Conservation (phyloP, 2,329 filamentous ascomycete genomes). For the Fusarium praegraminearum region DNA sequence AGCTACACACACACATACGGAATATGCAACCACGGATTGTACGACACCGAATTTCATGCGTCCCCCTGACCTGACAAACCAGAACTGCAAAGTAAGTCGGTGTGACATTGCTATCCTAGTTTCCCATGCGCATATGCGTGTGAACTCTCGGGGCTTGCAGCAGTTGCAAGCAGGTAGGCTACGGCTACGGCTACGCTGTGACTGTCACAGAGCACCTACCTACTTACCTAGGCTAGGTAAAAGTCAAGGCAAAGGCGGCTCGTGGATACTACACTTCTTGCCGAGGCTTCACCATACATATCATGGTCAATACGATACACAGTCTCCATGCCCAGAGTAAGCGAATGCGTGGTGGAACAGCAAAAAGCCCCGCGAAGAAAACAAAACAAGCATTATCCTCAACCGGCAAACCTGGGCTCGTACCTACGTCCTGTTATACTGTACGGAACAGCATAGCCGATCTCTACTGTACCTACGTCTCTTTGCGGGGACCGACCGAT, state of each 20-base stretch:
- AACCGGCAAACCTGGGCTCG: constrained; percentile 1
- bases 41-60: constrained; percentile 46
- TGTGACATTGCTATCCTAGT: constrained; percentile 40
- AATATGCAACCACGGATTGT: constrained; percentile 31
- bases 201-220: neutral
- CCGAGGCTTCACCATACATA: constrained; percentile 18
- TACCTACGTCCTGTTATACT: neutral
- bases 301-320: constrained; percentile 27
- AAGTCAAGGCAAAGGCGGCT: constrained; percentile 14
- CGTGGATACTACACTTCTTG: neutral
- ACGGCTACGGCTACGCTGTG: neutral
- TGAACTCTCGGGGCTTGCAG: constrained; percentile 43
- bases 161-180: constrained; percentile 1
- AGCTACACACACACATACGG: constrained; percentile 12
- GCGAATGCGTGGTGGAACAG: constrained; percentile 3
- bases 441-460: constrained; percentile 7
- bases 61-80: constrained; percentile 32
- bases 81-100: constrained; percentile 42
- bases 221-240: neutral
- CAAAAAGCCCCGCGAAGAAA: constrained; percentile 4
- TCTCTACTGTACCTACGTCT: neutral
- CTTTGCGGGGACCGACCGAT: constrained; percentile 1
- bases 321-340: constrained; percentile 21
- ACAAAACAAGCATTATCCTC: constrained; percentile 5
- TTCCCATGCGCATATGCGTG: constrained; percentile 32